Evolutionary conservation across 208 protist genomes (phyloP).

Genomic region (Kentomonas sorsogonicus): DNA sequence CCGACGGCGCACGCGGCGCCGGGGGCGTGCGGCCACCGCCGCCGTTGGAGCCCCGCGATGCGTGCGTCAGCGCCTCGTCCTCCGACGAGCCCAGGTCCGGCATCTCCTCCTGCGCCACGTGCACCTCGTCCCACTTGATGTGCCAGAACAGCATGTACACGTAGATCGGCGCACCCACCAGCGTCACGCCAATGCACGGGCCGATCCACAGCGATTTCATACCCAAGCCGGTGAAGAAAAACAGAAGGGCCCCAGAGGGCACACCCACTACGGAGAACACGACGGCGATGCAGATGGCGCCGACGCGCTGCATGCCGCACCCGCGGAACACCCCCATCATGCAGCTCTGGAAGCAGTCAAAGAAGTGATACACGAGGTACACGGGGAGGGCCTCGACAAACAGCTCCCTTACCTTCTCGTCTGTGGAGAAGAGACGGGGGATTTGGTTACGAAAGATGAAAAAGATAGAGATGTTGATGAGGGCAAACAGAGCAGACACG

Average conservation of each 20-base stretch:
- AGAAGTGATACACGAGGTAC: slow-evolving; percentile 60
- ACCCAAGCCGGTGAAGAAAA: slow-evolving; percentile 48
- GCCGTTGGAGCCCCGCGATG: too few relatives aligned
- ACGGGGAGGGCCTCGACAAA: slow-evolving; percentile 30
- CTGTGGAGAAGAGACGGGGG: slow-evolving; percentile 44
- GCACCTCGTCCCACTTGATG: slow-evolving; percentile 56
- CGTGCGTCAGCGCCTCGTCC: slow-evolving; percentile 17
- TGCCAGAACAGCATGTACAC: slow-evolving; percentile 54
- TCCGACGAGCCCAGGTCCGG: slow-evolving; percentile 20
- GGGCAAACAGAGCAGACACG: slow-evolving; percentile 16
- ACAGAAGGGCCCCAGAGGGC: slow-evolving; percentile 49
- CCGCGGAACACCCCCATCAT: slow-evolving; percentile 81
- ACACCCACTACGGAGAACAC: slow-evolving; percentile 68
- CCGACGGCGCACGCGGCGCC: too few relatives aligned
- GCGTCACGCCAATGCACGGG: slow-evolving; percentile 42
- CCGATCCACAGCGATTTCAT: slow-evolving; percentile 71
- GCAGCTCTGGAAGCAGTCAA: slow-evolving; percentile 65
- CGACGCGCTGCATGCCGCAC: slow-evolving; percentile 61
- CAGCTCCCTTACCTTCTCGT: too few relatives aligned
- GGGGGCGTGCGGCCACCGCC: too few relatives aligned
- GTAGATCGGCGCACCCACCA: slow-evolving; percentile 60
- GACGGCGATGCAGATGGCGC: slow-evolving; percentile 52
- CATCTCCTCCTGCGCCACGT: slow-evolving; percentile 23
- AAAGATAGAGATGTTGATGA: slow-evolving; percentile 46
- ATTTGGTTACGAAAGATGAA: slow-evolving; percentile 37